Evolutionary conservation across 2,329 filamentous ascomycete genomes (phyloP).

Genomic region (Alternaria conjuncta): DNA sequence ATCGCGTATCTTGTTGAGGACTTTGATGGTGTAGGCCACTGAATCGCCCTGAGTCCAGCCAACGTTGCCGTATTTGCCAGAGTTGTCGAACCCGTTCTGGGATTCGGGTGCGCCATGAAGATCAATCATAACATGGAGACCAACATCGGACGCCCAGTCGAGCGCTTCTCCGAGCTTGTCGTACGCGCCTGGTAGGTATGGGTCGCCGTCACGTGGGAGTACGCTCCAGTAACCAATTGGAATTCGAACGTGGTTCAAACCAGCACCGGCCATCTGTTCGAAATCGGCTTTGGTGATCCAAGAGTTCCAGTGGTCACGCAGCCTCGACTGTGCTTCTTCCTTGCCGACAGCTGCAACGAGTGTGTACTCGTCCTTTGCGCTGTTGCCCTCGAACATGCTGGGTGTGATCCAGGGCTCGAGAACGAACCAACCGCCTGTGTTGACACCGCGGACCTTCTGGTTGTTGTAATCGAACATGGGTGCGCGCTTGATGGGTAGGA

Average conservation of each 20-base stretch:
- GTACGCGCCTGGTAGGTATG: conserved; percentile 68
- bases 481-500: conserved; percentile 35
- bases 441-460: conserved; percentile 67
- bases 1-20: conserved; percentile 56
- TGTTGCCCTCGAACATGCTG: conserved; percentile 62
- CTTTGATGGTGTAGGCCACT: conserved; percentile 49
- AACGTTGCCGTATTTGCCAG: conserved; percentile 59
- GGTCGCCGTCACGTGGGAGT: conserved; percentile 59
- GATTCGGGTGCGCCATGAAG: conserved; percentile 69
- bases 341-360: conserved; percentile 58
- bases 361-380: conserved; percentile 65
- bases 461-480: conserved; percentile 60
- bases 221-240: conserved; percentile 72
- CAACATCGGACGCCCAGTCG: conserved; percentile 63
- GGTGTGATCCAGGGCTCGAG: conserved; percentile 70
- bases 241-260: conserved; percentile 69
- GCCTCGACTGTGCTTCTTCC: conserved; percentile 53
- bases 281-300: conserved; percentile 65
- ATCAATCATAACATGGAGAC: conserved; percentile 71
- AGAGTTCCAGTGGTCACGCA: conserved; percentile 64
- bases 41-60: conserved; percentile 54
- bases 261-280: conserved; percentile 60
- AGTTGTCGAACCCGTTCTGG: conserved; percentile 74
- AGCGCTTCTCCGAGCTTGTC: conserved; percentile 64
- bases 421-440: conserved; percentile 70